Evolutionary conservation across 1,284 basidiomycete genomes (phyloP).

Genomic region (Ceratobasidium sp.): DNA sequence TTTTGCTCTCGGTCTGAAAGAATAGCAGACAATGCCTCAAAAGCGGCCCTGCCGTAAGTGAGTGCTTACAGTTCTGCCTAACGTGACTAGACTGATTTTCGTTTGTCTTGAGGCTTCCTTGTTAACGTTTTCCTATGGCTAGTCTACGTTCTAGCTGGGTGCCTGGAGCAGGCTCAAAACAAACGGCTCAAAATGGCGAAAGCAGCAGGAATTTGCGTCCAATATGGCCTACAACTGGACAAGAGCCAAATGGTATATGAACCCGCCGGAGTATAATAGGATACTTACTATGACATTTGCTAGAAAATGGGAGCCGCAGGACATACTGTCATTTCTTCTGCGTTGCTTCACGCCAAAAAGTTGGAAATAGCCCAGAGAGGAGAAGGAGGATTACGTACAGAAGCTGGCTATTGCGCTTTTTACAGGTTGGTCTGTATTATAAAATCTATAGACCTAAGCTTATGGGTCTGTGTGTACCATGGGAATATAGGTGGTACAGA

Average conservation of each 20-base stretch:
- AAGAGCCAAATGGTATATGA: conserved; percentile 2
- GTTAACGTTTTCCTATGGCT: conserved; percentile 6
- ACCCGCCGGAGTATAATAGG: too few relatives aligned
- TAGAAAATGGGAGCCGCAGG: not conserved
- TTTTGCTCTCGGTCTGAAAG: not conserved
- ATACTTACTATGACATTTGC: too few relatives aligned
- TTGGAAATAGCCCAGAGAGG: not conserved
- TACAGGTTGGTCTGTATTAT: not conserved
- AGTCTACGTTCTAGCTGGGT: conserved; percentile 28
- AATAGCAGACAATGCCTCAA: conserved; percentile 4
- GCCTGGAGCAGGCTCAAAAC: conserved; percentile 32
- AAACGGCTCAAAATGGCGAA: conserved; percentile 5
- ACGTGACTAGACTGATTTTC: not conserved
- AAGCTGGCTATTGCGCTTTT: not conserved
- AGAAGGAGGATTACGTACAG: conserved; percentile 4
- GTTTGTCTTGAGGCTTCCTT: not conserved
- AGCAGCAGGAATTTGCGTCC: not conserved
- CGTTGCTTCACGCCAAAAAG: not conserved
- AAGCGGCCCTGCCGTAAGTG: not conserved
- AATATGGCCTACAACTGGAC: conserved; percentile 3
- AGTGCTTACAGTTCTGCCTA: not conserved
- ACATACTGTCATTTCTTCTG: not conserved
- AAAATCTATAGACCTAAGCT: too few relatives aligned
- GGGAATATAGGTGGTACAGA: conserved; percentile 5
- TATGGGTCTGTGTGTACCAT: not conserved